Evolutionary conservation across 2,329 filamentous ascomycete species (phyloP).

Genomic region (Tolypocladium inflatum): DNA sequence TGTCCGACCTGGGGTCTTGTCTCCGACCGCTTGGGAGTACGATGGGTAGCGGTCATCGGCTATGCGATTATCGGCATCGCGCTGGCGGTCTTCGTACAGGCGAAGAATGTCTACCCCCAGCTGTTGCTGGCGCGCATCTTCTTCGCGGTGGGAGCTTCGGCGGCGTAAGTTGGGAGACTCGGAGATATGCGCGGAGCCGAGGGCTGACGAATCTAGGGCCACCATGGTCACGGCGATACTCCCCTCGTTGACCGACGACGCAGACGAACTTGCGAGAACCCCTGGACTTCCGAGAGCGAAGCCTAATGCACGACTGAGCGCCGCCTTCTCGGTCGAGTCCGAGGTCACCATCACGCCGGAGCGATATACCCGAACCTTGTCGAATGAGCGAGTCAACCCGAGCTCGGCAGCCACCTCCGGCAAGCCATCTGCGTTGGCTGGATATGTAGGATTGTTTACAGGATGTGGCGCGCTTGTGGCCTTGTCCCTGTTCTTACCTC

Average conservation of each 20-base stretch:
- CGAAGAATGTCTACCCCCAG: slow-evolving; percentile 78
- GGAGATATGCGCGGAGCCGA: neutral
- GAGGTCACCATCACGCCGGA: slow-evolving; percentile 68
- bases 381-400: slow-evolving; percentile 14
- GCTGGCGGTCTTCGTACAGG: slow-evolving; percentile 75
- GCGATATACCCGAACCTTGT: slow-evolving; percentile 34
- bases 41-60: slow-evolving; percentile 63
- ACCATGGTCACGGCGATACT: slow-evolving; percentile 98
- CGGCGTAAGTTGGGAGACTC: slow-evolving; percentile 48
- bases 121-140: slow-evolving; percentile 74
- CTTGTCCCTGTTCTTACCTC: slow-evolving; percentile 70
- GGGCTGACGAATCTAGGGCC: slow-evolving; percentile 33
- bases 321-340: slow-evolving; percentile 60
- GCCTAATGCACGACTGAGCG: slow-evolving; percentile 41
- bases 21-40: slow-evolving; percentile 68
- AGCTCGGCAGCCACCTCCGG: slow-evolving; percentile 16
- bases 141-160: slow-evolving; percentile 88
- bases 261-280: slow-evolving; percentile 10
- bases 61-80: slow-evolving; percentile 74
- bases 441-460: slow-evolving; percentile 85
- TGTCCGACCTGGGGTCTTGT: slow-evolving; percentile 73
- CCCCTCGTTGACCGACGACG: slow-evolving; percentile 56
- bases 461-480: slow-evolving; percentile 86
- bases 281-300: slow-evolving; percentile 18
- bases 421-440: slow-evolving; percentile 60